phyloP scores from a whole-genome alignment of 2,329 filamentous ascomycete genomes.

The Fusarium lateritium region DNA sequence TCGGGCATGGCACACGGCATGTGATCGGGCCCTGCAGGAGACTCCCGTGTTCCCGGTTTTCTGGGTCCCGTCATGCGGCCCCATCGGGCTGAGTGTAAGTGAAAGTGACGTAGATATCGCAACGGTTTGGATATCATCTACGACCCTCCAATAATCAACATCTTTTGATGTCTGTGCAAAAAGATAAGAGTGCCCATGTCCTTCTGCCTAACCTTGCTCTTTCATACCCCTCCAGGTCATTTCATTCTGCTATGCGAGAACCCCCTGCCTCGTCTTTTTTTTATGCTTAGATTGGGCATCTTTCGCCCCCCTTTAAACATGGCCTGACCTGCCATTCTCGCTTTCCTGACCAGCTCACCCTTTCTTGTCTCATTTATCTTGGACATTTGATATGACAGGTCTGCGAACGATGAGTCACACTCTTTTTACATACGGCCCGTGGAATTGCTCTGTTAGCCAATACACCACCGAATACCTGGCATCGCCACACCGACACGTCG shows the following conservation, averaged over 20 bases:
- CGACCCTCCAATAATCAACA: not conserved
- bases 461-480: constrained; percentile 8
- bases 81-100: constrained; percentile 13
- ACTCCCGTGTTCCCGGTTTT: constrained; percentile 37
- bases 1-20: constrained; percentile 43
- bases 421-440: constrained; percentile 4
- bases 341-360: not conserved
- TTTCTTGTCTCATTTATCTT: constrained; percentile 1
- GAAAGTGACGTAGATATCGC: constrained; percentile 21
- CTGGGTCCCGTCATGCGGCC: constrained; percentile 25
- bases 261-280: constrained; percentile 18
- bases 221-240: constrained; percentile 15
- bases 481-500: constrained; percentile 41
- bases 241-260: not conserved
- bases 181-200: constrained; percentile 6
- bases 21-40: constrained; percentile 44
- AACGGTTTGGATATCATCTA: constrained; percentile 18
- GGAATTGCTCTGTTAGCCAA: constrained; percentile 16
- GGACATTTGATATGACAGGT: not conserved
- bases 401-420: constrained; percentile 31
- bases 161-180: not conserved
- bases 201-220: constrained; percentile 8
- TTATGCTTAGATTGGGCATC: constrained; percentile 25
- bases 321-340: constrained; percentile 4
- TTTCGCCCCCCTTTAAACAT: constrained; percentile 19